Percentiles rank a stretch among this genome's conserved stretches.
Conservation (phyloP, 306 rosid species). For the Chamaecrista fasciculata region DNA sequence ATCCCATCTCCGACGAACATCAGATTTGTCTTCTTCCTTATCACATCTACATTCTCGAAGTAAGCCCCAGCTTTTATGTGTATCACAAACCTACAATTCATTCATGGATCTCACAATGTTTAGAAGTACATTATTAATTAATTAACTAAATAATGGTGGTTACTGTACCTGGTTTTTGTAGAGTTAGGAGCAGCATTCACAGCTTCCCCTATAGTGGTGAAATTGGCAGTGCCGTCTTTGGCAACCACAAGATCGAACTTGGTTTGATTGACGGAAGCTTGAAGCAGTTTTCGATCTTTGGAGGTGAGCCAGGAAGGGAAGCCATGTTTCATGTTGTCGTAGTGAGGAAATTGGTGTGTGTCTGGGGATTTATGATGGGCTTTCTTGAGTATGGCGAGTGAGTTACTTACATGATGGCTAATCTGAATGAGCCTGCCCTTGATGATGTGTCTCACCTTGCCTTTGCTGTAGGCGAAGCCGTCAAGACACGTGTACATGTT, state of each 20-base stretch:
- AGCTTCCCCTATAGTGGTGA: slow-evolving; percentile 66
- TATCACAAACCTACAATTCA: slow-evolving; percentile 72
- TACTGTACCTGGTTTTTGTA: slow-evolving; percentile 65
- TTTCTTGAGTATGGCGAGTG: slow-evolving; percentile 67
- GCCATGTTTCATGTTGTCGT: slow-evolving; percentile 32
- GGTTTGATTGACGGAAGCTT: slow-evolving; percentile 38
- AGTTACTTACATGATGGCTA: slow-evolving; percentile 62
- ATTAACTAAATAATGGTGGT: too few species aligned
- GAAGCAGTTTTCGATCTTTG: slow-evolving; percentile 52
- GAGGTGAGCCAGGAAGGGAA: slow-evolving; percentile 65
- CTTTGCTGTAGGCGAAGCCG: slow-evolving; percentile 46
- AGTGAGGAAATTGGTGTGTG: too few species aligned
- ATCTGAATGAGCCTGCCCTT: slow-evolving; percentile 37
- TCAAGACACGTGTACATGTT: slow-evolving; percentile 82
- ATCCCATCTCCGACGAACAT: slow-evolving; percentile 87
- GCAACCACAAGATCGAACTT: slow-evolving; percentile 61
- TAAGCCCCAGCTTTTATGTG: slow-evolving; percentile 74
- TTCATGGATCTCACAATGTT: too few species aligned
- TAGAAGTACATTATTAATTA: too few species aligned
- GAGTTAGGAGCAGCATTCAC: slow-evolving; percentile 71
- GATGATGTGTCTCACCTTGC: slow-evolving; percentile 32
- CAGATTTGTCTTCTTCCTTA: slow-evolving; percentile 55
- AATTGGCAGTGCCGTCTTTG: slow-evolving; percentile 81
- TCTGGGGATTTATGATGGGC: too few species aligned
- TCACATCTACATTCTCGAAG: slow-evolving; percentile 84